A percentile compares a stretch with the other conserved stretches of the same genome.
Conservation (phyloP, 176 grass and related monocot species). For the Leersia perrieri region DNA sequence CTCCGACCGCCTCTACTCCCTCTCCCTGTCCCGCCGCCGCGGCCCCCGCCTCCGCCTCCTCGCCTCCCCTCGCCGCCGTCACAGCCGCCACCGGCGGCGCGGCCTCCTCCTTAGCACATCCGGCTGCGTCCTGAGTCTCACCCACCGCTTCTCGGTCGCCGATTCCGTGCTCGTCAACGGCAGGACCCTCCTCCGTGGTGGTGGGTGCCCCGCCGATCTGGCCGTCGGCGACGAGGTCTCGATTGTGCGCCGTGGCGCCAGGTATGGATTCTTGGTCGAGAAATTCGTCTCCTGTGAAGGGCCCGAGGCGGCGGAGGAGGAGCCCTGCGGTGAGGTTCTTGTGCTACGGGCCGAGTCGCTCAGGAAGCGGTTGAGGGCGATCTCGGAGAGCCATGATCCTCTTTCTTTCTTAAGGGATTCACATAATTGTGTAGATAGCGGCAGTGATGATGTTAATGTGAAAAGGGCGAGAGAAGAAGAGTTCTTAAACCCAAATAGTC, state of each 20-base stretch:
- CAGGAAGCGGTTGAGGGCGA: conserved; percentile 51
- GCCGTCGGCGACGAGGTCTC: conserved; percentile 56
- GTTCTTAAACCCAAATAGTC: not conserved
- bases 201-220: conserved; percentile 29
- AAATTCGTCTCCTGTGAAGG: conserved; percentile 48
- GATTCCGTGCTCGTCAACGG: conserved; percentile 53
- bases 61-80: not conserved
- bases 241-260: conserved; percentile 21
- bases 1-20: conserved; percentile 57
- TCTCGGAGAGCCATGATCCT: conserved; percentile 58
- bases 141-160: conserved; percentile 18
- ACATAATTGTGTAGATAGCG: not conserved
- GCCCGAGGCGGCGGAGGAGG: not conserved
- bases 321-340: conserved; percentile 26
- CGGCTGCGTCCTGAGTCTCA: conserved; percentile 46
- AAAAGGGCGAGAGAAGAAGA: conserved; percentile 1
- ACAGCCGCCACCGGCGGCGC: conserved; percentile 31
- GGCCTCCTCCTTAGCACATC: conserved; percentile 47
- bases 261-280: conserved; percentile 58
- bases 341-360: conserved; percentile 55
- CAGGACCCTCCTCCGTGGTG: conserved; percentile 29
- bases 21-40: conserved; percentile 31
- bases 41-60: conserved; percentile 40
- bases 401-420: conserved; percentile 61
- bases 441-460: not conserved